Evolutionary conservation across 805 yeast genomes (phyloP), one percentile per base, ranked within the genome.

Genomic region (Aciculoconidium aculeatum): DNA sequence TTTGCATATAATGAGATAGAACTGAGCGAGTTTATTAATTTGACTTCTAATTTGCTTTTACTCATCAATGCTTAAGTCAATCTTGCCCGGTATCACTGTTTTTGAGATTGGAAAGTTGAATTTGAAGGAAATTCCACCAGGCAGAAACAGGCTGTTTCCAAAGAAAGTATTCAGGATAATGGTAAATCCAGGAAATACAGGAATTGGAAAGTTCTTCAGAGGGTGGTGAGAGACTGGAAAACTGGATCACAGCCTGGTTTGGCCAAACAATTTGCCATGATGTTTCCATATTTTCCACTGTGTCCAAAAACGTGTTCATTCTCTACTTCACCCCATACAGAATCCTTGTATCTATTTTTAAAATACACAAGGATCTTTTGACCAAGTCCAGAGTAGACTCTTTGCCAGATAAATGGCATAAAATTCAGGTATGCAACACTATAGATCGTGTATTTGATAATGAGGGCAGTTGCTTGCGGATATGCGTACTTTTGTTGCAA

Each of bases 21-120:
- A 2, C 37, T 63, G 8, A 51, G 64, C 6, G 61, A 59, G 36
- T 63, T 58, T 35, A 60, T 64, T n/a, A 66, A 64, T 31, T 41
- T 60, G 10, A 23, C 60, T 2, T 63, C 46, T 35, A 49, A 58
- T 4, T 33, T 64, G 10, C 44, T 64, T 19, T 17, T 61, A 10
- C 29, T 64, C 4, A 64, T 63, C 37, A 59, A 62, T 69, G 4
- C 22, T 55, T 27, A 27, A 34, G 17, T 57, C 66, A 8, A 21
- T 62, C 3, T 31, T 61, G 2, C 68, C 70, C 2, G 50, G 63
- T 21, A 30, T 55, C 6, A 47, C 57, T 6, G 70, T 69, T 1
- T 34, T 58, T 6, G 23, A 59, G n/a, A 39, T 62, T 5, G 70
- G 70, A 2, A 58, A 51, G 29, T 40, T 64, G 15, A 50, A 58